Evolutionary conservation across 345 rosid genomes (phyloP), one percentile per base, ranked within the genome.

Genomic region (Dimocarpus longan): DNA sequence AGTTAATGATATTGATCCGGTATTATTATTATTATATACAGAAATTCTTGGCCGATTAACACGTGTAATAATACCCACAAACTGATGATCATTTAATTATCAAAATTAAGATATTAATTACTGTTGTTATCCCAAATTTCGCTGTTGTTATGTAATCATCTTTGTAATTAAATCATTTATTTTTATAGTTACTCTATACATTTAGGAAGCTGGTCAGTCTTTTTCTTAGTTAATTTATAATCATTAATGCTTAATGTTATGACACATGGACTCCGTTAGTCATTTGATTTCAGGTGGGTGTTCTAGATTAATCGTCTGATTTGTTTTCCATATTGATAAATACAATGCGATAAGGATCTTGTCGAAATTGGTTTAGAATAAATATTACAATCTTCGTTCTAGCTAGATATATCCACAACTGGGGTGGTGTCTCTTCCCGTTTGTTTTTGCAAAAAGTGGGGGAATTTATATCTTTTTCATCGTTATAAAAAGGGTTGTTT

Each of bases 261-360:
- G 76, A 59, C 54, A 73, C 32, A 39, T 73, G 76, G 76, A 73
- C 13, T 8, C 39, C 56, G 56, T 50, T 50, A 5, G 56, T 50
- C 56, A 50, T 50, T 50, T 50, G 56, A 50, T 50, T 12, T 5
- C 56, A 50, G 5, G 56, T 50, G 13, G 56, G 56, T 12, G 19
- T 4, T 50, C 56, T 50, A 13, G 56, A 50, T 50, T 50, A 50
- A 50, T 13, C 18, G 5, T 13, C 56, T 3, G 37, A 32, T 32
- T 32, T 32, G 37, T 32, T 32, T 32, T 32, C 37, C 37, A 32
- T 32, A 32, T 32, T 32, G 37, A 32, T 32, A 32, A 32, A 32
- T 32, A 32, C 37, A 32, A 32, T 32, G 2, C 37, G 37, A 32
- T 32, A 32, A 32, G 37, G 3, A 32, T 32, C 2, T 32, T 32